These are phyloP conservation scores for Dactylellina leptospora DNA, from an alignment of 2,329 filamentous ascomycete genomes.

Conservation along the genomic window DNA sequence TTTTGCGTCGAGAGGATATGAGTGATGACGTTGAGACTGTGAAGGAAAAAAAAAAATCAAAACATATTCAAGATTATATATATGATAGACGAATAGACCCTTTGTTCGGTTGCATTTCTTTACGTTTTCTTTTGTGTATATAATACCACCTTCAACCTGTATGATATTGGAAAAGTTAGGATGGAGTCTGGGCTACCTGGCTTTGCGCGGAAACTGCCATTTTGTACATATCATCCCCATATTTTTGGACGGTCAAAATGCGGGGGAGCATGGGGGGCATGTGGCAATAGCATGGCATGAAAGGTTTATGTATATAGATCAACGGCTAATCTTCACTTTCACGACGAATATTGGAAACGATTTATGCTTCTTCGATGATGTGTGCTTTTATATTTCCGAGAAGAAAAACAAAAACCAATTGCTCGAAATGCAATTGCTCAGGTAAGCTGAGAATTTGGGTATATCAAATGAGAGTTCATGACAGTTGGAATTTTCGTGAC, in stretches of 20 bases:
- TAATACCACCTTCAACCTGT: slow-evolving; percentile 23
- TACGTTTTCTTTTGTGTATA: slow-evolving; percentile 4
- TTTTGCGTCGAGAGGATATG: not conserved
- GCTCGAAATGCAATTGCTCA: slow-evolving; percentile 4
- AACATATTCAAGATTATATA: slow-evolving; percentile 4
- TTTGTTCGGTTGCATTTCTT: not conserved
- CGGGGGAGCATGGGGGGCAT: not conserved
- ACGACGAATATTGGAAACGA: not conserved
- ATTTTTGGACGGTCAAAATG: not conserved
- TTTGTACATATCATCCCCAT: slow-evolving; percentile 26
- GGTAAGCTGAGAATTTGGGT: slow-evolving; percentile 20
- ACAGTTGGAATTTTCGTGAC: slow-evolving; percentile 28
- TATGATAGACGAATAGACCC: slow-evolving; percentile 3
- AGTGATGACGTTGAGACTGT: not conserved
- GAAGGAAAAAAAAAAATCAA: not conserved
- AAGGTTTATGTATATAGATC: slow-evolving; percentile 6
- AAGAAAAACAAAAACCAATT: too few relatives aligned
- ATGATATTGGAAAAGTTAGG: slow-evolving; percentile 29
- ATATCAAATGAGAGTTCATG: slow-evolving; percentile 53
- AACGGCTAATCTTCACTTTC: slow-evolving; percentile 38
- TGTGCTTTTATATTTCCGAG: slow-evolving; percentile 18
- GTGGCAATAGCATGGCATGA: not conserved
- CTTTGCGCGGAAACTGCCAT: not conserved
- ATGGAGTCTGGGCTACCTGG: slow-evolving; percentile 15
- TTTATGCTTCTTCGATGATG: not conserved